Base-by-base conservation (phyloP, 2,329 filamentous ascomycete species). In the Lizonia empirigonia region DNA sequence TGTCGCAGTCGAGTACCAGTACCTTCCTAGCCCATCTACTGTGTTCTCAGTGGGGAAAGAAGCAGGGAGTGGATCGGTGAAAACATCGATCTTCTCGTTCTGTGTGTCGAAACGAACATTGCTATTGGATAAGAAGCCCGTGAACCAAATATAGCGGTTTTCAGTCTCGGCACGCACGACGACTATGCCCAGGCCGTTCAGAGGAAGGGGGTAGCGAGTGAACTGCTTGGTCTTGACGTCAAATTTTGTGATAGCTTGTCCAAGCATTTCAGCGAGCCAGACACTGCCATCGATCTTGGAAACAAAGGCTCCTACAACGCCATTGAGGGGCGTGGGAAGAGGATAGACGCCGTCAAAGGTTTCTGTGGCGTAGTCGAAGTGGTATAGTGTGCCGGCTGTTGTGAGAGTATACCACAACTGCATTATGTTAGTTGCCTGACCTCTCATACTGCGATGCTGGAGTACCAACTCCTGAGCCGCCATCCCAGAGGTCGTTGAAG, bases 321-420 rank as follows among this genome's bases (percentile, higher is more conserved):
- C 53, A 12, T 56, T 56, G 9, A 56, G 29, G 0, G 53, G 53
- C 2, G 44, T 56, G 2, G 53, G 53, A 9, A 56, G 44, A 29
- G 48, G 53, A 15, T 53, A 56, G 4, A 50, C 53, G 1, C 48
- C 53, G n/a, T 56, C 53, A 13, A 56, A 56, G 1, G 36, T 30
- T 37, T 56, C 53, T 4, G 53, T 56, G 4, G 33, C 32, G 18
- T 56, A 56, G 10, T 56, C 37, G 18, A 56, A 56, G 36, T 56
- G 53, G 23, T 45, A 56, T 1, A 56, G 39, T 8, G 48, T 53
- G 7, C 53, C 53, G 7, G 53, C 44, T 18, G 53, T 53, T 12
- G 53, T 56, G 3, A 56, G 33, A 4, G 53, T 52, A 24, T 57
- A 57, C 54, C 54, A 57, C 46, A 54, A 49, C 50, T 53, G 8